Base-by-base conservation (phyloP, 352 stramenopile species). In the Phytophthora hibernalis region DNA sequence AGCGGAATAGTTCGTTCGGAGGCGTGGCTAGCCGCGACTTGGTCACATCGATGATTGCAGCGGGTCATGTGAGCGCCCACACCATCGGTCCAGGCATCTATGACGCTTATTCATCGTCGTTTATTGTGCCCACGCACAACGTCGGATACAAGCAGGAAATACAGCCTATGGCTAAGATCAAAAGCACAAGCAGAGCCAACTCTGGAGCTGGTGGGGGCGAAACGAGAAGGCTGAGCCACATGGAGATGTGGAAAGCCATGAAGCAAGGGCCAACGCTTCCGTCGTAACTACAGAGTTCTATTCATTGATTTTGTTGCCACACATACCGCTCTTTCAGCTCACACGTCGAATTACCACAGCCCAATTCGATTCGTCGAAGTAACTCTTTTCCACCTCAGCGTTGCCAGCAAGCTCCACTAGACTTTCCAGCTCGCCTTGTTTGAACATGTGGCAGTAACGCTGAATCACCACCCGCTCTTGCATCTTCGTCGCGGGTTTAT, bases 381-480 rank as follows among this genome's bases (percentile, higher is more conserved):
- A 95, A 47, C 76, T 88, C 15, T 90, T 71, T 48, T 87, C 77
- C n/a, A 95, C 79, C 11, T 72, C 51, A 1, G 83, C 83, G 26
- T 92, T 81, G 13, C 82, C 85, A 3, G 81, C 77, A n/a, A 87
- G 62, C 22, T 54, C 59, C 18, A 96, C 78, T 7, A 96, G 61
- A 21, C 74, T 75, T 56, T 94, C 83, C 5, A 96, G 68, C 62
- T 96, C 88, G 18, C 88, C 88, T 61, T 94, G 74, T 55, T 93
- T 93, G 51, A 93, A 96, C 83, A 96, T 93, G 83, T 96, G 88
- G 54, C 88, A 96, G 68, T 94, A 96, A n/a, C 88, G 69, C 61
- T 95, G 86, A 59, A 96, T 77, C 16, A 95, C 81, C 21, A 91
- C 62, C 2, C 65, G 72, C 24, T 70, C 63, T 54, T 71, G 63